Evolutionary conservation across 495 filamentous ascomycete species (phyloP), one percentile per base, ranked within the genome.

Genomic region (Hamigera avellanea): DNA sequence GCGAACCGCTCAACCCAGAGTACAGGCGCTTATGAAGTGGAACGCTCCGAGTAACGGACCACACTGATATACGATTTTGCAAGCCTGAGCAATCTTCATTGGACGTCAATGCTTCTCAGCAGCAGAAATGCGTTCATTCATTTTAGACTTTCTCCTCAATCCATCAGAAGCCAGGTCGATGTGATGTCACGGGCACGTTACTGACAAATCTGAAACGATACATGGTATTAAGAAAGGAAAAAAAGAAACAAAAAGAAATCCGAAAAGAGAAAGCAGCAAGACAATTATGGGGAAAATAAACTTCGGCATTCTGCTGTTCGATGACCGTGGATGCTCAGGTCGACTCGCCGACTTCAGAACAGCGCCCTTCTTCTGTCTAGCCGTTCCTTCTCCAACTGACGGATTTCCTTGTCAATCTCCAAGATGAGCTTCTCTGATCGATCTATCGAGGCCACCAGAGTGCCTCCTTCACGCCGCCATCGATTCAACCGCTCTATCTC

Each of bases 391-490:
- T 66, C 44, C 46, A 72, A 51, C 34, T 70, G 55, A 36, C 67
- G 54, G 48, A 91, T 80, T 48, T 85, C 81, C 32, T 57, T 56
- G 36, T 78, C 66, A 35, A 85, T 66, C 29, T 69, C 70, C 39
- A 46, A 42, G 31, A 87, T 78, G 44, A 78, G 71, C 26, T 69
- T 67, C 46, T 76, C 52, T 39, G 81, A 78, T 53, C 78, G 77
- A 43, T 84, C 84, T 64, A 94, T 88, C 21, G 84, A 89, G 41
- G 85, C 84, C 29, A 68, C 69, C 45, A 83, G 74, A 55, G 72
- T 82, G 42, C 56, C 61, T 26, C 74, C 54, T 61, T 80, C 69
- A 76, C 84, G 56, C 53, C 74, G 69, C 89, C 89, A 96, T 33
- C 89, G 81, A 35, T 66, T 66, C 57, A 95, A 74, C 45, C 86